Conservation (phyloP, 2,329 filamentous ascomycete species). For the Penicillium thymicola region DNA sequence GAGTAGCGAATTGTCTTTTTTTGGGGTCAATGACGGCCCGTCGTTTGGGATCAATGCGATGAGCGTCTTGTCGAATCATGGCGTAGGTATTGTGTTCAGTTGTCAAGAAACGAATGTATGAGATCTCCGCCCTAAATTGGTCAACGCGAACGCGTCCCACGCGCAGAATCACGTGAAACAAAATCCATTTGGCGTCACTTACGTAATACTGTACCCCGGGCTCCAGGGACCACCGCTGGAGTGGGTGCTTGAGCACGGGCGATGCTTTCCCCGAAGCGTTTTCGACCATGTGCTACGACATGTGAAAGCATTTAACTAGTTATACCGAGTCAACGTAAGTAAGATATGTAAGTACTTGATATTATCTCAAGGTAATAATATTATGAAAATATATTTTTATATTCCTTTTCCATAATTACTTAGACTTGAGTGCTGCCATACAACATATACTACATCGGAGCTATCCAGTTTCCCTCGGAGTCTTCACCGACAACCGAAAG, state of each 20-base stretch:
- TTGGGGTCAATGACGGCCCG: conserved; percentile 73
- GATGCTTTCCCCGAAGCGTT: neutral
- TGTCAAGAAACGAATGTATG: neutral
- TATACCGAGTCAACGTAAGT: neutral
- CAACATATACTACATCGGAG: neutral
- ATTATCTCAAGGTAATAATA: neutral
- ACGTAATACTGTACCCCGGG: neutral
- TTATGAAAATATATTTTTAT: no score
- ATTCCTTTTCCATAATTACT: neutral
- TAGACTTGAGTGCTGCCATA: neutral
- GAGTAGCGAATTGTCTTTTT: conserved; percentile 80
- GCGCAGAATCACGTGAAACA: conserved; percentile 14
- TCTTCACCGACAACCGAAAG: conserved; percentile 36
- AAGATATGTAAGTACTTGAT: neutral
- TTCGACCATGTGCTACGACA: conserved; percentile 1
- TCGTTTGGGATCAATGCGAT: conserved; percentile 61
- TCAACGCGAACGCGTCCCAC: conserved; percentile 23
- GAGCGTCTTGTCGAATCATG: conserved; percentile 46
- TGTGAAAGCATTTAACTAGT: conserved; percentile 6
- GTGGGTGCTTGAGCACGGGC: neutral
- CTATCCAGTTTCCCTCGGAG: conserved; percentile 14
- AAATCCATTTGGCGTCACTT: neutral
- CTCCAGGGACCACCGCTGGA: neutral
- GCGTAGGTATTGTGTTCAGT: conserved; percentile 1
- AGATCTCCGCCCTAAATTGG: conserved; percentile 14